A percentile compares a stretch with the other conserved stretches of the same genome.
Conservation (phyloP, 2,329 filamentous ascomycete genomes). For the Phyllachora maydis region DNA sequence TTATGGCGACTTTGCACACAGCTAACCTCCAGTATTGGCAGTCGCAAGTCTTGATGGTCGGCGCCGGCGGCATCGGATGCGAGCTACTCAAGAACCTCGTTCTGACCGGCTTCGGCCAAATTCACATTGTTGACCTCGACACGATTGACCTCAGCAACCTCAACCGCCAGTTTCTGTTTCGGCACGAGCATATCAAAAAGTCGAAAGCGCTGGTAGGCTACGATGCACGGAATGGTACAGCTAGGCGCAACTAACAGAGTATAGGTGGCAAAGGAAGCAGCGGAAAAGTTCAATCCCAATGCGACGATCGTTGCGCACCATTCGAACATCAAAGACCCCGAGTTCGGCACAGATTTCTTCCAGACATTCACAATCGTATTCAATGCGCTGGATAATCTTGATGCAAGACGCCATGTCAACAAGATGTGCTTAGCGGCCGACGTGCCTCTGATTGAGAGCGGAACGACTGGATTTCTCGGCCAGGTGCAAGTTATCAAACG, state of each 20-base stretch:
- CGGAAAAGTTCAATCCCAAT: conserved; percentile 72
- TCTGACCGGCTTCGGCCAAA: conserved; percentile 75
- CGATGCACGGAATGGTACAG: conserved; percentile 2
- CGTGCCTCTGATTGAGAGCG: conserved; percentile 84
- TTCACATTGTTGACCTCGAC: conserved; percentile 91
- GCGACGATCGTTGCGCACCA: conserved; percentile 77
- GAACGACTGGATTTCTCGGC: conserved; percentile 92
- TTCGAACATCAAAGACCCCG: conserved; percentile 79
- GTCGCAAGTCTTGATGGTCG: conserved; percentile 82
- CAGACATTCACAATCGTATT: conserved; percentile 68
- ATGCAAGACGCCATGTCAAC: conserved; percentile 87
- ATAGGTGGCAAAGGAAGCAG: conserved; percentile 81
- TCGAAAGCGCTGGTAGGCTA: conserved; percentile 66
- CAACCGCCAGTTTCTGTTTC: conserved; percentile 92
- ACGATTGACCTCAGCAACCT: conserved; percentile 96
- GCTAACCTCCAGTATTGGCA: no score
- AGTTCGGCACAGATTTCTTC: conserved; percentile 84
- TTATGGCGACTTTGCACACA: no score
- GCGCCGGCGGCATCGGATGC: conserved; percentile 91
- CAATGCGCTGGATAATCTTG: conserved; percentile 91
- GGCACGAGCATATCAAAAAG: conserved; percentile 94
- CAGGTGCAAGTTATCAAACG: conserved; percentile 95
- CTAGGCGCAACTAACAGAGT: conserved; percentile 5
- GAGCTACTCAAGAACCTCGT: conserved; percentile 94
- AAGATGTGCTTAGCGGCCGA: conserved; percentile 89